Conservation (phyloP, 192 early-diverging fungal genomes). For the Funneliformis mosseae region DNA sequence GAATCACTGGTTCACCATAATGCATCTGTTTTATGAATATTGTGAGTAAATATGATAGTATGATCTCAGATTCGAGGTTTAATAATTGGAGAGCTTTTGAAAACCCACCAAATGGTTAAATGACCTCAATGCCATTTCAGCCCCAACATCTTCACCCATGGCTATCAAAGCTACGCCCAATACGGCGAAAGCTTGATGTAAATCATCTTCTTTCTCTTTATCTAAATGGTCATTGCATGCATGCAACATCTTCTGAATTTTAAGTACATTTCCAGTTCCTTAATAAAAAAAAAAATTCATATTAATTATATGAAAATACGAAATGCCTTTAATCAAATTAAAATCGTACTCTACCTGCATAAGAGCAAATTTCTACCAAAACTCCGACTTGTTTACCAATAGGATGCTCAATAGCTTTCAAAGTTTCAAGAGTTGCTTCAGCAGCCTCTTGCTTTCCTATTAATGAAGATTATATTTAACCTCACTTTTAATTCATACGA, state of each 20-base stretch:
- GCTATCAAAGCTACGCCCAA: constrained; percentile 94
- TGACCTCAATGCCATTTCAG: constrained; percentile 92
- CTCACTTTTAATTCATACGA: neutral
- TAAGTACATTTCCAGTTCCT: constrained; percentile 94
- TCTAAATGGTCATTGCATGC: constrained; percentile 95
- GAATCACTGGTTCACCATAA: constrained; percentile 95
- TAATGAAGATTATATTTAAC: neutral
- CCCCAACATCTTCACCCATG: constrained; percentile 96
- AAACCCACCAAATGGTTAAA: constrained; percentile 87
- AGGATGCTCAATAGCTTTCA: constrained; percentile 94
- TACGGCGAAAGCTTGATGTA: constrained; percentile 93
- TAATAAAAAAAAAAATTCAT: neutral
- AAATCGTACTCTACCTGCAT: constrained; percentile 61
- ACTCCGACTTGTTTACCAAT: constrained; percentile 87
- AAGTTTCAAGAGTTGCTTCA: constrained; percentile 90
- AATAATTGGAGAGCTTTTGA: neutral
- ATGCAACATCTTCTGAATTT: constrained; percentile 96
- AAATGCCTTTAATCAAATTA: constrained; percentile 1
- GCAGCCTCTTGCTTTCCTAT: constrained; percentile 82
- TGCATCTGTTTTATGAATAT: constrained; percentile 72
- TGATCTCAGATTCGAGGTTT: neutral
- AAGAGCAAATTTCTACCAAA: constrained; percentile 87
- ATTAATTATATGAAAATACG: neutral
- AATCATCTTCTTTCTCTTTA: constrained; percentile 79
- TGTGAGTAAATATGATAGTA: neutral